Evolutionary conservation across 176 grass and related monocot species (phyloP).

Genomic region (Hordeum marinum): DNA sequence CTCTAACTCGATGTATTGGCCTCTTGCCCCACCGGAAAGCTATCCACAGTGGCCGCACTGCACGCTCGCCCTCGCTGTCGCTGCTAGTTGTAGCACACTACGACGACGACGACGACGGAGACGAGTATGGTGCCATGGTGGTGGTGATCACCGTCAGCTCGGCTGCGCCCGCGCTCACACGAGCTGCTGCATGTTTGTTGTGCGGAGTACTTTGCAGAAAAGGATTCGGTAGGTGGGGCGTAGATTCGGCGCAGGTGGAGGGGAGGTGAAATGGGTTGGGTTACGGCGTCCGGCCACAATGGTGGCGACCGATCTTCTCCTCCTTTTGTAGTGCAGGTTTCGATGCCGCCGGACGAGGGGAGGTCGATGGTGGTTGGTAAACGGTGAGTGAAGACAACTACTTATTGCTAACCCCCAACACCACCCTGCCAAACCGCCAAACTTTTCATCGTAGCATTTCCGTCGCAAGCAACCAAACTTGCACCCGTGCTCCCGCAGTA

Average conservation of each 20-base stretch:
- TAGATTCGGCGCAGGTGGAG: conserved; percentile 3
- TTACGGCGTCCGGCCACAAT: not conserved
- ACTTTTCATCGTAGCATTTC: not conserved
- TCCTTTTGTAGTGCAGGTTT: not conserved
- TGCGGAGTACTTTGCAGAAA: not conserved
- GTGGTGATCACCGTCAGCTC: not conserved
- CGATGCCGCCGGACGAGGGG: not conserved
- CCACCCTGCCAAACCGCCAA: not conserved
- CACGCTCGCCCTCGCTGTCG: not conserved
- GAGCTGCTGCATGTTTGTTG: not conserved
- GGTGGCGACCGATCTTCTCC: not conserved
- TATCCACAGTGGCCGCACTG: conserved; percentile 6
- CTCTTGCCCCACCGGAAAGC: conserved; percentile 24
- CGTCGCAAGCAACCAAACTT: not conserved
- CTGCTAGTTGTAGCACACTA: not conserved
- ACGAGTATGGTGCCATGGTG: not conserved
- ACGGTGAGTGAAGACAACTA: not conserved
- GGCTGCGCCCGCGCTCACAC: not conserved
- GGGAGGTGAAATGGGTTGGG: not conserved
- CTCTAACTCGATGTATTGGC: not conserved
- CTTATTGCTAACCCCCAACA: not conserved
- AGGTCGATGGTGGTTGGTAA: not conserved
- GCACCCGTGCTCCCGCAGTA: not conserved
- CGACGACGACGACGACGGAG: not conserved
- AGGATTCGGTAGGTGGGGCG: conserved; percentile 32